Evolutionary conservation across 106 monocot species (phyloP).

Genomic region (Platanthera zijinensis): DNA sequence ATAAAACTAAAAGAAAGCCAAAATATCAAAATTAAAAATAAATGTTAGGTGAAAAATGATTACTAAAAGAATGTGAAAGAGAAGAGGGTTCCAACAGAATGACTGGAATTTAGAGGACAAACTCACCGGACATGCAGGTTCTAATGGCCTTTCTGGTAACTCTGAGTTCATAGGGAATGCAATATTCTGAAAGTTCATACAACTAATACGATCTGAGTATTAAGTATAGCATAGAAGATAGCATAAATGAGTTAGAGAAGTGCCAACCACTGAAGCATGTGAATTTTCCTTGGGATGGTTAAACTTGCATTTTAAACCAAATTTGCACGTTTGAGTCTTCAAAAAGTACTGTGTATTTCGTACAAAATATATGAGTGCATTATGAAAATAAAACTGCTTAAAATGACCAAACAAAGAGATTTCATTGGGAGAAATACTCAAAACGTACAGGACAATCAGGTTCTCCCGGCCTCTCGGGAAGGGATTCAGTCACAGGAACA

Average conservation of each 20-base stretch:
- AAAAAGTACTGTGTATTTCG: slow-evolving; percentile 42
- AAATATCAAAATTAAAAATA: not conserved
- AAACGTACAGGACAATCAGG: slow-evolving; percentile 85
- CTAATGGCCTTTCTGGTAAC: slow-evolving; percentile 76
- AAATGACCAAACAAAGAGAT: not conserved
- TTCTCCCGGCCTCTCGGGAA: slow-evolving; percentile 90
- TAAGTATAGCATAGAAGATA: not conserved
- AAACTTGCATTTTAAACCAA: slow-evolving; percentile 67
- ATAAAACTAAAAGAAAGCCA: slow-evolving; percentile 50
- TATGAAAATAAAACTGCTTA: not conserved
- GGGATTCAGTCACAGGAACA: slow-evolving; percentile 37
- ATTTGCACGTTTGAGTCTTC: slow-evolving; percentile 81
- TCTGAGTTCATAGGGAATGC: slow-evolving; percentile 19
- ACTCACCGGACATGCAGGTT: slow-evolving; percentile 62
- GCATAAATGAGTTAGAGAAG: not conserved
- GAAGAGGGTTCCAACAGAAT: too few relatives aligned
- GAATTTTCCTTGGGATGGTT: slow-evolving; percentile 63
- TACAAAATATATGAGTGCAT: not conserved
- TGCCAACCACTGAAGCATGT: slow-evolving; percentile 7
- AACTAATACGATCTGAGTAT: not conserved
- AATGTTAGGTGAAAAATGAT: not conserved
- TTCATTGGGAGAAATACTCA: not conserved
- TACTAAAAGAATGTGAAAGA: too few relatives aligned
- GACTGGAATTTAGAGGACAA: not conserved
- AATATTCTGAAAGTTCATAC: slow-evolving; percentile 22